Evolutionary conservation across 2,329 filamentous ascomycete genomes (phyloP).

Genomic region (Epichloe baconii): DNA sequence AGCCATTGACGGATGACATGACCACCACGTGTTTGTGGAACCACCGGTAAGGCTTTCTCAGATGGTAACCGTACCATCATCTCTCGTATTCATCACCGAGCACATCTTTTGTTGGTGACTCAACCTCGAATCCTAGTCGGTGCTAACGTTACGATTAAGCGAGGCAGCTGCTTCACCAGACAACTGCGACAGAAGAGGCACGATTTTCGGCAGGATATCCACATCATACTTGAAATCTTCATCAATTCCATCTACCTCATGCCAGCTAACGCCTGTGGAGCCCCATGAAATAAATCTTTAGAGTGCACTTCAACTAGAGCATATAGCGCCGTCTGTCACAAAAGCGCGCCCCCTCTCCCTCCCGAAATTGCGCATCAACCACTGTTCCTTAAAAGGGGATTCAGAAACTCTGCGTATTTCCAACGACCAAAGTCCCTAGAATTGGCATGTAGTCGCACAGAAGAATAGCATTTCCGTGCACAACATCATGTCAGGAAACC

Average conservation of each 20-base stretch:
- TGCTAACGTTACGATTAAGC: no score
- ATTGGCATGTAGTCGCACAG: background rate
- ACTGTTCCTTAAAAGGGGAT: background rate
- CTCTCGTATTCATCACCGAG: no score
- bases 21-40: slow-evolving; percentile 1
- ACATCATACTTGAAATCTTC: slow-evolving; percentile 1
- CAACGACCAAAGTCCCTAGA: background rate
- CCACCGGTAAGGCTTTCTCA: background rate
- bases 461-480: background rate
- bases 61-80: no score
- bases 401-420: slow-evolving; percentile 1
- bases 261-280: slow-evolving; percentile 8
- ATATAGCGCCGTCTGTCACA: background rate
- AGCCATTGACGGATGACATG: background rate
- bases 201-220: background rate
- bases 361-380: background rate
- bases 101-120: no score
- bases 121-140: no score
- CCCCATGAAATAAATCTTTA: background rate
- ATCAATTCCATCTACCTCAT: slow-evolving; percentile 10
- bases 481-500: background rate
- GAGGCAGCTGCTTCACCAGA: no score
- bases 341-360: background rate
- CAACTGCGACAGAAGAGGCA: background rate
- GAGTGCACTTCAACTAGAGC: background rate